phyloP scores from a whole-genome alignment of 495 filamentous ascomycete species.

The Choiromyces venosus region DNA sequence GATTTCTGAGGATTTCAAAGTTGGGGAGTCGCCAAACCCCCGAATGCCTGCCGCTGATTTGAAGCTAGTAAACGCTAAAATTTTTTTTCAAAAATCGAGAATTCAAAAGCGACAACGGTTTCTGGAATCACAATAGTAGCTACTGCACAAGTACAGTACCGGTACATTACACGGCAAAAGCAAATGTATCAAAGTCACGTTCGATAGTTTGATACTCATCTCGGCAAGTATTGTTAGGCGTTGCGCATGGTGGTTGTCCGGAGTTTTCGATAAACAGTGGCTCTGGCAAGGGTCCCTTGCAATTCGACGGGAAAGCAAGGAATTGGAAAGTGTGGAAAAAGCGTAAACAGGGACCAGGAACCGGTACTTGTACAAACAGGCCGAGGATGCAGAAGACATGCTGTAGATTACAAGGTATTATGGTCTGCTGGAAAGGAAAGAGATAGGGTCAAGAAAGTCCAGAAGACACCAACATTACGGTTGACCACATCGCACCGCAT shows the following conservation, averaged over 20 bases:
- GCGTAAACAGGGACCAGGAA: constrained; percentile 31
- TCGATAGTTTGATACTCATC: constrained; percentile 21
- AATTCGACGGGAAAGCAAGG: constrained; percentile 36
- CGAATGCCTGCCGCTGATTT: too few species aligned
- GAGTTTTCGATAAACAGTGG: constrained; percentile 42
- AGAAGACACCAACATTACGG: neutral
- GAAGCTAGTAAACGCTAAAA: too few species aligned
- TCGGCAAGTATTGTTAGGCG: constrained; percentile 33
- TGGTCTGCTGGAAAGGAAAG: neutral
- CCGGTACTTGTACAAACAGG: constrained; percentile 24
- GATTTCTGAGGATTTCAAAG: too few species aligned
- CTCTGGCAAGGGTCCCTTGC: constrained; percentile 14
- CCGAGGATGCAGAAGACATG: constrained; percentile 17
- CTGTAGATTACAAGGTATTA: neutral
- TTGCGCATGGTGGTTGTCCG: constrained; percentile 15
- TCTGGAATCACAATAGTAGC: too few species aligned
- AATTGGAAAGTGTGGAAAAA: constrained; percentile 23
- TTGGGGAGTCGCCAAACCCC: too few species aligned
- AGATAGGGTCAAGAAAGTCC: neutral
- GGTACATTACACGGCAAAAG: neutral
- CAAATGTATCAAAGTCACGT: constrained; percentile 9
- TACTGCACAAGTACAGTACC: neutral
- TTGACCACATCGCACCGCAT: neutral
- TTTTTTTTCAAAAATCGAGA: too few species aligned
- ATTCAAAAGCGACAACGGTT: too few species aligned